Evolutionary conservation across 2,329 filamentous ascomycete genomes (phyloP), one percentile per base, ranked within the genome.

Genomic region (Penicillium sp.): DNA sequence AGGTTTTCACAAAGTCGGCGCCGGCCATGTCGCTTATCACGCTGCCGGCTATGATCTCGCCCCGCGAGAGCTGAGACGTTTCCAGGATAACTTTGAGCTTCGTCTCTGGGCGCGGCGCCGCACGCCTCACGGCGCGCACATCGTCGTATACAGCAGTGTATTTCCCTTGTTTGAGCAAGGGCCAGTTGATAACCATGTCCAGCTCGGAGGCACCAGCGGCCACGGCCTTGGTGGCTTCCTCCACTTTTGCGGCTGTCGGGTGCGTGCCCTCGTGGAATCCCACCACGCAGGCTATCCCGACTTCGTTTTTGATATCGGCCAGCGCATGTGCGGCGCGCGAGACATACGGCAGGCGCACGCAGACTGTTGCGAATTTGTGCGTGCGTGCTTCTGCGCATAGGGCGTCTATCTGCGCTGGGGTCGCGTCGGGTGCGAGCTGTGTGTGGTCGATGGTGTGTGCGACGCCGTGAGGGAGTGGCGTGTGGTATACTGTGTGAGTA

Each of bases 261-360:
- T 83, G 72, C 0, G 80, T 83, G 12, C 83, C 83, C 64, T 84
- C 81, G 53, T 80, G 83, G 66, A 85, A 85, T 21, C 81, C 82
- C 9, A 85, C 75, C 5, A 85, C 83, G 61, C 80, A 82, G 46
- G 82, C 81, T 20, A 85, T 77, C 23, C 73, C 72, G n/a, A 82
- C 77, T 5, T 66, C 66, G 33, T 51, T 35, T 7, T 75, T 75
- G 57, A 74, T 73, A 48, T 58, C 60, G 21, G 67, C 62, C 35
- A 86, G 74, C 54, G 79, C 76, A 43, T 74, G 62, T 18, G 76
- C 74, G 49, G 80, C 80, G 55, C 74, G 77, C 23, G 73, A 62
- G n/a, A 85, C 82, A 66, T 77, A 77, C 35, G 76, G 72, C 1
- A 78, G 70, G 7, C 83, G 78, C 1, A 86, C 81, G 64, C 83